Base-by-base conservation (phyloP, 352 stramenopile genomes). In the Globisporangium rhizosaccharum region DNA sequence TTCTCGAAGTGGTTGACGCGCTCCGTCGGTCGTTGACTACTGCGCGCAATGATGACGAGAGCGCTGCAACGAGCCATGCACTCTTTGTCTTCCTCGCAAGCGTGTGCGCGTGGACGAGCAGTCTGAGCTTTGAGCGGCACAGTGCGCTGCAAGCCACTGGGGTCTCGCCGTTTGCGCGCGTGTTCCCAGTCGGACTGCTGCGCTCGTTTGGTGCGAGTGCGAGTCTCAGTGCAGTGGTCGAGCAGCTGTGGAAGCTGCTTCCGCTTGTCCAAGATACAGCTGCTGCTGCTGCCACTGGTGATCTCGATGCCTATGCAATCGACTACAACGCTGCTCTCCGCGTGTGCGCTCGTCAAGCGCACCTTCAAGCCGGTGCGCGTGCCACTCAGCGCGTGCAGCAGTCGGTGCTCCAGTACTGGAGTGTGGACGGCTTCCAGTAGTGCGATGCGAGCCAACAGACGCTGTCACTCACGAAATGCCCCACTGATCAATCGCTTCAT, bases 351-450 rank as follows among this genome's bases (percentile, higher is more conserved):
- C 59, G 47, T 7, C 51, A 56, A 9, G 45, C 41, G 17, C 52
- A 59, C 25, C 5, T 65, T 10, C 17, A 42, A 30, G 36, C 44
- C 58, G 36, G 44, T 23, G 23, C 12, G 2, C 51, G 53, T 10
- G 44, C 48, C 5, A 49, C 51, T 20, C 7, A 37, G n/a, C 51
- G 44, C 48, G 10, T 50, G 33, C 55, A 59, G 45, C 41, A 42
- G 6, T 49, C 58, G 6, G 42, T 64, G 39, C n/a, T 59, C 37
- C 60, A 51, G 15, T 66, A 57, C 37, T 66, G 60, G 45, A 66
- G 60, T 10, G 18, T 53, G 30, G 53, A 54, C 23, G 50, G 57
- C 10, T 46, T 56, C 25, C n/a, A 57, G 14, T 44, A 53, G 36
- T 36, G 28, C 23, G 36, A n/a, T 60, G 23, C n/a, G n/a, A n/a